Evolutionary conservation across 371 early-diverging fungal species (phyloP).

Genomic region (Mucor velutinosus): DNA sequence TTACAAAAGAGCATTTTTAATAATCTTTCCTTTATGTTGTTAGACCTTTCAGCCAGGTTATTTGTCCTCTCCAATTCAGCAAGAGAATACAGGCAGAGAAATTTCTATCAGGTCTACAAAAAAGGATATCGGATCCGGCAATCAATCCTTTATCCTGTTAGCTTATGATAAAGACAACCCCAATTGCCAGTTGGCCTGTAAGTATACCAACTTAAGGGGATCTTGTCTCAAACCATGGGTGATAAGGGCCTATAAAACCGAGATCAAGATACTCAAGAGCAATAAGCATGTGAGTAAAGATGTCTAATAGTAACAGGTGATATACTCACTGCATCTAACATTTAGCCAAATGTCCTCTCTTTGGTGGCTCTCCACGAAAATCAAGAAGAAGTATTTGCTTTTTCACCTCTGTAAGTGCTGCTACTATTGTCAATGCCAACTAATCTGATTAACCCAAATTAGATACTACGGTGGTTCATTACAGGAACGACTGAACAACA

Average conservation of each 20-base stretch:
- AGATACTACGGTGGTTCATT: conserved; percentile 1
- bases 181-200: conserved; percentile 5
- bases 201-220: neutral
- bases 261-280: neutral
- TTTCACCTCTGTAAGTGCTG: conserved; percentile 12
- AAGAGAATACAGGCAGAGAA: neutral
- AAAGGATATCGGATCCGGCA: neutral
- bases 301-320: neutral
- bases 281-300: conserved; percentile 18
- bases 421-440: neutral
- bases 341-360: conserved; percentile 15
- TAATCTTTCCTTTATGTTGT: neutral
- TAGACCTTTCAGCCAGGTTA: conserved; percentile 2
- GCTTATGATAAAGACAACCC: neutral
- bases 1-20: neutral
- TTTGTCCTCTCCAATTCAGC: neutral
- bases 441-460: neutral
- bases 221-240: neutral
- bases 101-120: neutral
- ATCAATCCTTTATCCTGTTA: conserved; percentile 6
- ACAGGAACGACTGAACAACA: neutral
- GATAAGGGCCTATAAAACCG: neutral
- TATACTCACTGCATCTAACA: neutral
- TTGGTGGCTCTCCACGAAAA: neutral
- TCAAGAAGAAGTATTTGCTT: neutral